A percentile compares a stretch with the other conserved stretches of the same genome.
These are phyloP conservation scores for Nidularia sp. DNA, from an alignment of 768 basidiomycete species.

Conservation along the genomic window DNA sequence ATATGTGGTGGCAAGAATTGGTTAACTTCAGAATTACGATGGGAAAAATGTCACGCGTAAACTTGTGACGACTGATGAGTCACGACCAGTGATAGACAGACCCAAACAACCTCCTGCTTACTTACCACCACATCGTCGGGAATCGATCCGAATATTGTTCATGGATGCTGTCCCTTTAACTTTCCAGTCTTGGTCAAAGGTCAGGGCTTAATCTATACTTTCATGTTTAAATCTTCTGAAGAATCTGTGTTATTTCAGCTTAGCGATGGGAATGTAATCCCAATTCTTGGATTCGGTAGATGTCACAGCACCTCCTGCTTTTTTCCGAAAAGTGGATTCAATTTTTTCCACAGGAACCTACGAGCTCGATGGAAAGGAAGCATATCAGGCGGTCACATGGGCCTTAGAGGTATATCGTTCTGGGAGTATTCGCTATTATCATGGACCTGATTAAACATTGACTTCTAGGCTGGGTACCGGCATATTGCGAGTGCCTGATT, in stretches of 20 bases:
- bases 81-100: background rate
- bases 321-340: background rate
- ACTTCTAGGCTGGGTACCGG: slow-evolving; percentile 54
- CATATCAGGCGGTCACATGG: slow-evolving; percentile 52
- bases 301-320: background rate
- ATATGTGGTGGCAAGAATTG: too few relatives aligned
- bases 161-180: too few relatives aligned
- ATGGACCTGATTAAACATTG: slow-evolving; percentile 4
- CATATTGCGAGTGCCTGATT: slow-evolving; percentile 43
- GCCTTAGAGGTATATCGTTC: slow-evolving; percentile 50
- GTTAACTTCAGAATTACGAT: too few relatives aligned
- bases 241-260: slow-evolving; percentile 24
- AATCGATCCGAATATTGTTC: too few relatives aligned
- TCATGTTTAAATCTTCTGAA: background rate
- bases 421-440: slow-evolving; percentile 4
- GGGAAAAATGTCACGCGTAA: too few relatives aligned
- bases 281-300: slow-evolving; percentile 48
- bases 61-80: background rate
- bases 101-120: background rate
- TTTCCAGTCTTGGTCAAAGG: too few relatives aligned
- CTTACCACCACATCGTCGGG: background rate
- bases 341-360: slow-evolving; percentile 41
- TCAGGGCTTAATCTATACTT: too few relatives aligned
- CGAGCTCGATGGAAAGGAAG: slow-evolving; percentile 55
- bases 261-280: slow-evolving; percentile 48